A percentile compares a stretch with the other conserved stretches of the same genome.
Evolutionary conservation across 192 early-diverging fungal species (phyloP).

Genomic region (Rhizoclosmatium globosum): DNA sequence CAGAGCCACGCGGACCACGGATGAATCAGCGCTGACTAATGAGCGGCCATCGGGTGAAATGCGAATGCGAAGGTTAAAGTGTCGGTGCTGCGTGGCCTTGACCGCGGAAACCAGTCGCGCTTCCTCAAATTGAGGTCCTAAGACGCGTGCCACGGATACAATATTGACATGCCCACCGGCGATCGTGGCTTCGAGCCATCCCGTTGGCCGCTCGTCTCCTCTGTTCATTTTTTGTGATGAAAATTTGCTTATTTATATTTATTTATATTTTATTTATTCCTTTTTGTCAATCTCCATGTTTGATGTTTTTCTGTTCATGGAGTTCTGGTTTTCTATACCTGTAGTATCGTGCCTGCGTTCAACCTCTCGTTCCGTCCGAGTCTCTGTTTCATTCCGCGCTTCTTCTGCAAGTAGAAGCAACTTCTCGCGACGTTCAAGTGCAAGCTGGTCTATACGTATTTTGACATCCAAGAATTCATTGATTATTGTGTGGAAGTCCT

Average conservation of each 20-base stretch:
- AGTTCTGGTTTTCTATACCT: too few relatives aligned
- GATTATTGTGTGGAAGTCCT: constrained; percentile 34
- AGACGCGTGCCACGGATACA: not conserved
- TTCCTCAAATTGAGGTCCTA: not conserved
- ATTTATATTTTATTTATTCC: not conserved
- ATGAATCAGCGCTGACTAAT: not conserved
- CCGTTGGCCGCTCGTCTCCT: not conserved
- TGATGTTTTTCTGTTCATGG: too few relatives aligned
- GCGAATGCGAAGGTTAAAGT: not conserved
- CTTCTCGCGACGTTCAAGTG: not conserved
- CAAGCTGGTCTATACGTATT: not conserved
- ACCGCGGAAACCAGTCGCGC: not conserved
- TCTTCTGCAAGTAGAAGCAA: not conserved
- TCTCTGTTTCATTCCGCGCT: too few relatives aligned
- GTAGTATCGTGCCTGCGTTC: too few relatives aligned
- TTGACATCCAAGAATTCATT: constrained; percentile 38
- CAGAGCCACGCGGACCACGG: not conserved
- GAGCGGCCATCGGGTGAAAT: not conserved
- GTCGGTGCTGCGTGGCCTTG: not conserved
- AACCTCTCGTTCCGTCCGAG: too few relatives aligned
- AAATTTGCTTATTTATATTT: not conserved
- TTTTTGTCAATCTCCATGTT: not conserved
- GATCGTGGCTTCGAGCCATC: not conserved
- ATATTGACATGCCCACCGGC: not conserved
- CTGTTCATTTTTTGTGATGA: not conserved